A percentile compares a stretch with the other conserved stretches of the same genome.
These are phyloP conservation scores for Ceratobasidium sp. DNA, from an alignment of 1,284 basidiomycete genomes.

Conservation along the genomic window DNA sequence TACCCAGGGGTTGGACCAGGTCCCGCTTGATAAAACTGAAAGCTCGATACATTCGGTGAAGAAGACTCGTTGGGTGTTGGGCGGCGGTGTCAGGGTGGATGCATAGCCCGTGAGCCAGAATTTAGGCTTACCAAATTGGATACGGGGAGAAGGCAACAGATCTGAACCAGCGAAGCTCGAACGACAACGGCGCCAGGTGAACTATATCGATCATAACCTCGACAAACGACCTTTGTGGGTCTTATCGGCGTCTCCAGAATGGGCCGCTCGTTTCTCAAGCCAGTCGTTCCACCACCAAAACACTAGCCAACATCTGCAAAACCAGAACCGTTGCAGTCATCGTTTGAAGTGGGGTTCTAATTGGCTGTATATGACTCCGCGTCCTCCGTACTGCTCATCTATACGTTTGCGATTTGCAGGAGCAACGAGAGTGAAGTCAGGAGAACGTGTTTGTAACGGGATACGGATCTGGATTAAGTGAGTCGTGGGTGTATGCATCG, in stretches of 20 bases:
- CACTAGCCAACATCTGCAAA: slow-evolving; percentile 59
- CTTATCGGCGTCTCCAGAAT: slow-evolving; percentile 9
- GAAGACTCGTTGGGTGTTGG: background rate
- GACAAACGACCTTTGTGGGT: slow-evolving; percentile 55
- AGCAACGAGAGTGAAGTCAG: background rate
- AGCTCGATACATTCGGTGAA: slow-evolving; percentile 63
- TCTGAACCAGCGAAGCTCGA: slow-evolving; percentile 58
- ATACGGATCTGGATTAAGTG: background rate
- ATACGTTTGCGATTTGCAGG: slow-evolving; percentile 10
- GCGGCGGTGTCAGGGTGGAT: too few relatives aligned
- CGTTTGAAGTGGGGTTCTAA: slow-evolving; percentile 74
- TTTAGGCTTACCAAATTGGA: slow-evolving; percentile 71
- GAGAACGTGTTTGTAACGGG: background rate
- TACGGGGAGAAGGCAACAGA: slow-evolving; percentile 78
- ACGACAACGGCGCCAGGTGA: too few relatives aligned
- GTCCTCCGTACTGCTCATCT: background rate
- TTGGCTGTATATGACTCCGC: slow-evolving; percentile 48
- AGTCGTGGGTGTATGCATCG: slow-evolving; percentile 72
- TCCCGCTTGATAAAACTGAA: slow-evolving; percentile 84
- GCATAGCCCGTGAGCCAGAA: background rate
- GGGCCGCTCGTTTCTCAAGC: slow-evolving; percentile 62
- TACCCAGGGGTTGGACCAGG: slow-evolving; percentile 81
- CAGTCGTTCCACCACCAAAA: slow-evolving; percentile 9
- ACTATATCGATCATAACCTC: slow-evolving; percentile 72
- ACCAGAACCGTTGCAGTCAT: slow-evolving; percentile 83